Evolutionary conservation across 2,329 filamentous ascomycete genomes (phyloP).

Genomic region (Colletotrichum higginsianum): DNA sequence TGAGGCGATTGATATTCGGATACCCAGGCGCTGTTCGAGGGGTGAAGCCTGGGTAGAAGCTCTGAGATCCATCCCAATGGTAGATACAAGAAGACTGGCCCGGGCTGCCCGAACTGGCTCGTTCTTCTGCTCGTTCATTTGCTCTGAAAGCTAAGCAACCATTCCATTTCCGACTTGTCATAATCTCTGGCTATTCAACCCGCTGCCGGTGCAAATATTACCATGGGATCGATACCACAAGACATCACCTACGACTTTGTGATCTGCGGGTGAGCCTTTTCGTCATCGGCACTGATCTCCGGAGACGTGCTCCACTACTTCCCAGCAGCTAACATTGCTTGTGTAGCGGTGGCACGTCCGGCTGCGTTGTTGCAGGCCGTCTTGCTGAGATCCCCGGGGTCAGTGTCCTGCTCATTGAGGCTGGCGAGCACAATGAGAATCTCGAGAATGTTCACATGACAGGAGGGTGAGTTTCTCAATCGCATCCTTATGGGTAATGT

Average conservation of each 20-base stretch:
- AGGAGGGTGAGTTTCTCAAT: slow-evolving; percentile 56
- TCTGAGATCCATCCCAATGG: not conserved
- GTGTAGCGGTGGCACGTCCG: slow-evolving; percentile 53
- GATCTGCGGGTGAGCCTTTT: slow-evolving; percentile 30
- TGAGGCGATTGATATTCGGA: not conserved
- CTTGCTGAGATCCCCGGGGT: slow-evolving; percentile 52
- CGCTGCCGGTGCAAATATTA: not conserved
- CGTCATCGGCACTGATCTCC: too few species aligned
- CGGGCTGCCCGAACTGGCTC: not conserved
- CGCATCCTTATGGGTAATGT: not conserved
- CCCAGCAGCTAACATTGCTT: slow-evolving; percentile 37
- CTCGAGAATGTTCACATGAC: slow-evolving; percentile 67
- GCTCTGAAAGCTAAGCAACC: not conserved
- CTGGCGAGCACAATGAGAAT: slow-evolving; percentile 57
- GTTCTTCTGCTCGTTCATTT: not conserved
- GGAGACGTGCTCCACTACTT: not conserved
- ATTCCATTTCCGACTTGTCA: not conserved
- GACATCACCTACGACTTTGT: slow-evolving; percentile 36
- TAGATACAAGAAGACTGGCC: slow-evolving; percentile 28
- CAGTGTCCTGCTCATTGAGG: slow-evolving; percentile 54
- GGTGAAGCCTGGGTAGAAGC: not conserved
- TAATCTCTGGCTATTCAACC: not conserved
- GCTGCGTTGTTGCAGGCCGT: slow-evolving; percentile 55
- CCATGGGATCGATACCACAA: slow-evolving; percentile 29
- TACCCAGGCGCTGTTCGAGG: not conserved